Conservation (phyloP, 2,329 filamentous ascomycete genomes). For the Fusarium papillatum region DNA sequence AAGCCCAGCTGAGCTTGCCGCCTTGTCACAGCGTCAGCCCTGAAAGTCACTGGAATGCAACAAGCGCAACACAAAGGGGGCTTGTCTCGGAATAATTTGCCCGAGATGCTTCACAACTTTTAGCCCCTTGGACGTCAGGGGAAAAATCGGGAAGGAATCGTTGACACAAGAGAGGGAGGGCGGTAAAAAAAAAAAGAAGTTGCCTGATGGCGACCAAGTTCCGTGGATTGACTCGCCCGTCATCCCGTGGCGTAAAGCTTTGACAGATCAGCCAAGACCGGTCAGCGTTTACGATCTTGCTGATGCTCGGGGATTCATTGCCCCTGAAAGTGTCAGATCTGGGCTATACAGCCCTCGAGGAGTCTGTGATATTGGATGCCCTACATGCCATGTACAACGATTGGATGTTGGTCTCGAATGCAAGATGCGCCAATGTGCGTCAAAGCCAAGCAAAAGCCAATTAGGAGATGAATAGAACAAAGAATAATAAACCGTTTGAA, state of each 20-base stretch:
- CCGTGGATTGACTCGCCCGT: conserved; percentile 4
- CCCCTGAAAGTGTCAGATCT: conserved; percentile 17
- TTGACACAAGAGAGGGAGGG: conserved; percentile 5
- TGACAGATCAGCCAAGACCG: background rate
- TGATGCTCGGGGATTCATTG: background rate
- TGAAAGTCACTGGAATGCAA: conserved; percentile 35
- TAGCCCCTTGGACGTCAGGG: background rate
- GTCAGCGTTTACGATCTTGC: conserved; percentile 10
- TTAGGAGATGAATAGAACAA: background rate
- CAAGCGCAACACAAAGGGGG: conserved; percentile 12
- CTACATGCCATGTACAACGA: background rate
- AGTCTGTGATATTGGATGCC: conserved; percentile 3
- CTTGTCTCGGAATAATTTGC: conserved; percentile 30
- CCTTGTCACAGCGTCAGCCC: conserved; percentile 17
- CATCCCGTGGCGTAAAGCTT: conserved; percentile 25
- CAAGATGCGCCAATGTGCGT: conserved; percentile 8
- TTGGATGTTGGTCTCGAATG: background rate
- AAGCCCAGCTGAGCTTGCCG: conserved; percentile 79
- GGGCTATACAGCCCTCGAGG: conserved; percentile 9
- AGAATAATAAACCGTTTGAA: background rate
- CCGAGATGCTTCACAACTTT: conserved; percentile 3
- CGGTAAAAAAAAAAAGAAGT: background rate
- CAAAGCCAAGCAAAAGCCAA: conserved; percentile 6
- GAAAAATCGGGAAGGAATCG: background rate
- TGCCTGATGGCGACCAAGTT: conserved; percentile 19